These are phyloP conservation scores for Penicillium brevicompactum DNA, from an alignment of 2,329 filamentous ascomycete genomes.

Conservation along the genomic window DNA sequence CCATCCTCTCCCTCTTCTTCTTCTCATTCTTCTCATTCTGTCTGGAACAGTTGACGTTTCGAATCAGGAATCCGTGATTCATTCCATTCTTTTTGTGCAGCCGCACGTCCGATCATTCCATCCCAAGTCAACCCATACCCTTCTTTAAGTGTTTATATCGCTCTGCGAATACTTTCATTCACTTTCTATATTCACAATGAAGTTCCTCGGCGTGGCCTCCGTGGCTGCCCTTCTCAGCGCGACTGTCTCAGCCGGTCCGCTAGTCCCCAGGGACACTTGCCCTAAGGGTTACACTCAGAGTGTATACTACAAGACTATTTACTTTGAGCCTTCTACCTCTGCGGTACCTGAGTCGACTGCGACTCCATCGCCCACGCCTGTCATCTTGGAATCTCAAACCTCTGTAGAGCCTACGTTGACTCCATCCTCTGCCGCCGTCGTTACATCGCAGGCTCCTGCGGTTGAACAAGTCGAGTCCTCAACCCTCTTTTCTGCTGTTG, in stretches of 20 bases:
- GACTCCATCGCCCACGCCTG: constrained; percentile 9
- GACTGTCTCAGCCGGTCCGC: constrained; percentile 28
- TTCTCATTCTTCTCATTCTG: constrained; percentile 15
- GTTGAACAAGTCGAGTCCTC: constrained; percentile 2
- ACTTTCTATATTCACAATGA: constrained; percentile 22
- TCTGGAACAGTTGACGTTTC: constrained; percentile 26
- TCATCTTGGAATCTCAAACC: constrained; percentile 1
- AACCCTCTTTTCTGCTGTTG: constrained; percentile 2
- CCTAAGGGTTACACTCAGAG: constrained; percentile 30
- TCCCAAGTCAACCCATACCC: constrained; percentile 2
- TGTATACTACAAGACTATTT: constrained; percentile 31
- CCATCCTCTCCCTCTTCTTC: constrained; percentile 5
- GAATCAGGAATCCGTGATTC: constrained; percentile 29
- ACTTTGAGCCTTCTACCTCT: constrained; percentile 17
- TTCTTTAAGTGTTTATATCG: not conserved
- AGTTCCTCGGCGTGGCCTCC: constrained; percentile 27
- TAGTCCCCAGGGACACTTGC: constrained; percentile 21
- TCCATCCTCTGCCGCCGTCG: constrained; percentile 1
- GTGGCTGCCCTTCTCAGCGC: constrained; percentile 29
- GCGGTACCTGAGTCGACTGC: constrained; percentile 14
- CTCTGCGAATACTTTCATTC: not conserved
- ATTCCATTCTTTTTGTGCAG: constrained; percentile 31
- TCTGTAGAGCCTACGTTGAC: constrained; percentile 14
- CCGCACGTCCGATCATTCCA: constrained; percentile 23
- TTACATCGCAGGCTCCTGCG: constrained; percentile 3